Conservation (phyloP, 768 basidiomycete species). For the Trametes coccinea region DNA sequence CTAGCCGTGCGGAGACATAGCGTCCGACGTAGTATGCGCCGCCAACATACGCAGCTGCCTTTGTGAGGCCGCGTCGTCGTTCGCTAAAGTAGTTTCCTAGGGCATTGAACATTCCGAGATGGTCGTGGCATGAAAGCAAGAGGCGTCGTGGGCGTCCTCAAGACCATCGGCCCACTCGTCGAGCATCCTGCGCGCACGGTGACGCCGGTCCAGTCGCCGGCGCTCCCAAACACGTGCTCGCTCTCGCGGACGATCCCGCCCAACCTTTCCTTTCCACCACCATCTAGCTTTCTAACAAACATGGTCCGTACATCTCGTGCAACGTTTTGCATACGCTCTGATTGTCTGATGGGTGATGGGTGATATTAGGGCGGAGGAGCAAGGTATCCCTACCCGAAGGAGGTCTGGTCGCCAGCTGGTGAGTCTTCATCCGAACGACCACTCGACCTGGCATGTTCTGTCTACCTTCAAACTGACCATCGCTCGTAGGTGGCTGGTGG, state of each 20-base stretch:
- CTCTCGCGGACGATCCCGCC: constrained; percentile 9
- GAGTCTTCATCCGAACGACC: constrained; percentile 21
- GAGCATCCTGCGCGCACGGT: constrained; percentile 1
- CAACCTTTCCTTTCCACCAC: constrained; percentile 20
- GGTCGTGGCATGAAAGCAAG: constrained; percentile 20
- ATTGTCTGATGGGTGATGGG: background rate
- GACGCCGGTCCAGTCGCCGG: constrained; percentile 16
- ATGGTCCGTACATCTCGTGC: constrained; percentile 18
- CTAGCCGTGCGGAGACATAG: constrained; percentile 62
- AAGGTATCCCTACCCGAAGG: constrained; percentile 91
- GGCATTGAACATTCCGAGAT: constrained; percentile 43
- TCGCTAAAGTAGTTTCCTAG: constrained; percentile 51
- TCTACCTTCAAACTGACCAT: background rate
- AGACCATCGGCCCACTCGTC: constrained; percentile 1
- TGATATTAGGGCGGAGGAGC: constrained; percentile 68
- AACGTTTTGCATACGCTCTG: background rate
- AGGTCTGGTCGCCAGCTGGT: constrained; percentile 95
- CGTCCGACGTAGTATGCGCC: constrained; percentile 61
- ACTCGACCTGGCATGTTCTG: background rate
- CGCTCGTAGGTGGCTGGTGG: constrained; percentile 88
- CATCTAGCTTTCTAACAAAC: constrained; percentile 17
- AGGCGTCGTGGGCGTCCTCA: constrained; percentile 11
- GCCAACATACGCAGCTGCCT: constrained; percentile 53
- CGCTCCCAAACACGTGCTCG: constrained; percentile 29
- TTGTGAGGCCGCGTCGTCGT: constrained; percentile 46